A percentile compares a stretch with the other conserved stretches of the same genome.
Evolutionary conservation across 1,139 yeast genomes (phyloP).

Genomic region (Torulaspora pretoriensis): DNA sequence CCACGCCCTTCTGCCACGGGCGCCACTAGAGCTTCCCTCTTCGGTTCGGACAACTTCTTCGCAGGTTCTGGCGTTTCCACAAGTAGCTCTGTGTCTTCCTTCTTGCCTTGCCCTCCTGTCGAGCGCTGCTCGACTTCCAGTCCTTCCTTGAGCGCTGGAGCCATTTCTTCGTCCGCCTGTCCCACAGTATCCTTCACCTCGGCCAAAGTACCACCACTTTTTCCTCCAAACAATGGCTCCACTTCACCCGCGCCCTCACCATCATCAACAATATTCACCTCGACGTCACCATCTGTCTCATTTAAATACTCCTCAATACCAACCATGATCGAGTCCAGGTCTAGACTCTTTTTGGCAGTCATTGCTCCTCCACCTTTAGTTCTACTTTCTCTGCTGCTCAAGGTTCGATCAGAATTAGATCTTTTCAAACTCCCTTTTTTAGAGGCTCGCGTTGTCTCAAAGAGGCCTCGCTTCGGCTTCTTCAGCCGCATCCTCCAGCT

Average conservation of each 20-base stretch:
- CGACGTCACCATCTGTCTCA: slow-evolving; percentile 9
- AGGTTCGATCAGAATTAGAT: neutral
- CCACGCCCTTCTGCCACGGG: neutral
- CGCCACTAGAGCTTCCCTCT: too few species aligned
- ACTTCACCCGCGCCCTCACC: neutral
- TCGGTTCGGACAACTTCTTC: neutral
- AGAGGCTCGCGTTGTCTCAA: slow-evolving; percentile 14
- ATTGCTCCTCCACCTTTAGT: neutral
- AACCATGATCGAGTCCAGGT: slow-evolving; percentile 21
- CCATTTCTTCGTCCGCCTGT: neutral
- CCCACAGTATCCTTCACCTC: neutral
- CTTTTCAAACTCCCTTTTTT: slow-evolving; percentile 6
- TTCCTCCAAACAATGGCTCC: too few species aligned
- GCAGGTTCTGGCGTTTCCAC: neutral
- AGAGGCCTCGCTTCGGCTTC: slow-evolving; percentile 21
- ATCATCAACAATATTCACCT: slow-evolving; percentile 10
- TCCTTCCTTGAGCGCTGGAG: too few species aligned
- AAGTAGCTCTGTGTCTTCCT: neutral
- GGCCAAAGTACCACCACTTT: neutral
- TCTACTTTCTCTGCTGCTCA: neutral
- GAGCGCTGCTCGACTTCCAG: too few species aligned
- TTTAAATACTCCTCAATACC: slow-evolving; percentile 24
- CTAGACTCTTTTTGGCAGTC: slow-evolving; percentile 3
- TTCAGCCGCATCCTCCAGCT: slow-evolving; percentile 16
- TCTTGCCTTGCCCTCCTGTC: neutral